Evolutionary conservation across 495 filamentous ascomycete genomes (phyloP).

Genomic region (Penicillium soppii): DNA sequence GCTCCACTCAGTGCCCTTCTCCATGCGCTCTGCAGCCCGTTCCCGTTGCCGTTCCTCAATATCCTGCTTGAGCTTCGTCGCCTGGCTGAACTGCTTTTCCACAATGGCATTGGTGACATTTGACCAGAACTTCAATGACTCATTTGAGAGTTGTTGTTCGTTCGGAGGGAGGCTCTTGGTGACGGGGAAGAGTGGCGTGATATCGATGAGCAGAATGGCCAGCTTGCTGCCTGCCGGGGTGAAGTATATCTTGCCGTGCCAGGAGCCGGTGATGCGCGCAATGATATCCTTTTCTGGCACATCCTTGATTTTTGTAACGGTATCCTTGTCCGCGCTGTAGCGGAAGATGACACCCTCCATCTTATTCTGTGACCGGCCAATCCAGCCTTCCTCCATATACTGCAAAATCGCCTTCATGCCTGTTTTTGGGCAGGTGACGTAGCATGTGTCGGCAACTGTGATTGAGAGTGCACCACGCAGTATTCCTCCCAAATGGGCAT

Average conservation of each 20-base stretch:
- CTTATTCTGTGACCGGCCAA: slow-evolving; percentile 85
- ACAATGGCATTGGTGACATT: slow-evolving; percentile 85
- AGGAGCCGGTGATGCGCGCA: slow-evolving; percentile 79
- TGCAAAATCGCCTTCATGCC: slow-evolving; percentile 86
- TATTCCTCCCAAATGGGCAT: slow-evolving; percentile 87
- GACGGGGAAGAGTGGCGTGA: slow-evolving; percentile 72
- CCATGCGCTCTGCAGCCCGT: slow-evolving; percentile 75
- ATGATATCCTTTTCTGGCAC: slow-evolving; percentile 81
- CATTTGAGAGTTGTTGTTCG: slow-evolving; percentile 78
- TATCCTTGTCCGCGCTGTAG: slow-evolving; percentile 80
- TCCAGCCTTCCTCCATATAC: slow-evolving; percentile 93
- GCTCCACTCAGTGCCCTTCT: slow-evolving; percentile 65
- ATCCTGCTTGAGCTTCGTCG: slow-evolving; percentile 84
- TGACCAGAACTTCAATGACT: slow-evolving; percentile 86
- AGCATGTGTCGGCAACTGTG: slow-evolving; percentile 84
- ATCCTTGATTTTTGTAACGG: slow-evolving; percentile 73
- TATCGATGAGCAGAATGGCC: slow-evolving; percentile 77
- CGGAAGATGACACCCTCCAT: slow-evolving; percentile 89
- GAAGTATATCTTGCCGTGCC: slow-evolving; percentile 72
- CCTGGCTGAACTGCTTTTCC: slow-evolving; percentile 76
- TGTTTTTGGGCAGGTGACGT: slow-evolving; percentile 81
- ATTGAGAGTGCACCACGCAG: slow-evolving; percentile 80
- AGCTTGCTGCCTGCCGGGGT: slow-evolving; percentile 57
- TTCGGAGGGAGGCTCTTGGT: slow-evolving; percentile 75
- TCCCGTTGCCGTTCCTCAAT: slow-evolving; percentile 87